Evolutionary conservation across 2,329 filamentous ascomycete species (phyloP).

Genomic region (Trichoderma sp.): DNA sequence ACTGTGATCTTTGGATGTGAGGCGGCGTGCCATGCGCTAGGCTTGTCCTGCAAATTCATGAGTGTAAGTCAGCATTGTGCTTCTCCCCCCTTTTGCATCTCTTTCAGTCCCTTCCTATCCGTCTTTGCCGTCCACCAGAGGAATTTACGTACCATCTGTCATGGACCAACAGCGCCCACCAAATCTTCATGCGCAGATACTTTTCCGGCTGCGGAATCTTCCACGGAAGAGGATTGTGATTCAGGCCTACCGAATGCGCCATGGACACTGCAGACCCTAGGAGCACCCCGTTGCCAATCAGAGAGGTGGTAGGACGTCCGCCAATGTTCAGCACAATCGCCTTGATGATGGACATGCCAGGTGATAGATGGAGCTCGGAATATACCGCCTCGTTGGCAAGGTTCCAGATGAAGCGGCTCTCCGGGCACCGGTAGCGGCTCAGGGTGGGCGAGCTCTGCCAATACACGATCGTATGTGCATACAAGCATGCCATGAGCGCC

Average conservation of each 20-base stretch:
- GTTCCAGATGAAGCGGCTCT: slow-evolving; percentile 64
- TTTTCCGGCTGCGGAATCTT: slow-evolving; percentile 56
- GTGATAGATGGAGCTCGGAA: slow-evolving; percentile 60
- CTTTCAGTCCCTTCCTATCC: not conserved
- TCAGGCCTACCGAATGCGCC: slow-evolving; percentile 57
- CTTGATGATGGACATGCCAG: slow-evolving; percentile 60
- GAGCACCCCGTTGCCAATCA: slow-evolving; percentile 58
- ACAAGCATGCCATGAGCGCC: slow-evolving; percentile 58
- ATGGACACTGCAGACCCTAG: slow-evolving; percentile 55
- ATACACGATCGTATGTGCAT: slow-evolving; percentile 60
- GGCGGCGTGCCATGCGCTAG: slow-evolving; percentile 57
- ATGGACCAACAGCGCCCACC: slow-evolving; percentile 59
- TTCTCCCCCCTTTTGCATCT: not conserved
- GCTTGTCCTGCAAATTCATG: slow-evolving; percentile 46
- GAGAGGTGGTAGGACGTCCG: slow-evolving; percentile 61
- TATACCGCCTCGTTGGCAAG: slow-evolving; percentile 62
- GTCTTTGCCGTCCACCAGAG: not conserved
- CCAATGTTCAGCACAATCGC: slow-evolving; percentile 61
- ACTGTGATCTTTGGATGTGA: slow-evolving; percentile 48
- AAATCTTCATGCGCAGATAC: slow-evolving; percentile 54
- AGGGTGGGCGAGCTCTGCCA: slow-evolving; percentile 55
- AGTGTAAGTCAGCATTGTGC: not conserved
- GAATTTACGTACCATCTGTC: slow-evolving; percentile 52
- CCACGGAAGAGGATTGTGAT: slow-evolving; percentile 56
- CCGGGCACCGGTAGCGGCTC: slow-evolving; percentile 53